phyloP scores from a whole-genome alignment of 176 grass and related monocot species.

The Phragmites australis region DNA sequence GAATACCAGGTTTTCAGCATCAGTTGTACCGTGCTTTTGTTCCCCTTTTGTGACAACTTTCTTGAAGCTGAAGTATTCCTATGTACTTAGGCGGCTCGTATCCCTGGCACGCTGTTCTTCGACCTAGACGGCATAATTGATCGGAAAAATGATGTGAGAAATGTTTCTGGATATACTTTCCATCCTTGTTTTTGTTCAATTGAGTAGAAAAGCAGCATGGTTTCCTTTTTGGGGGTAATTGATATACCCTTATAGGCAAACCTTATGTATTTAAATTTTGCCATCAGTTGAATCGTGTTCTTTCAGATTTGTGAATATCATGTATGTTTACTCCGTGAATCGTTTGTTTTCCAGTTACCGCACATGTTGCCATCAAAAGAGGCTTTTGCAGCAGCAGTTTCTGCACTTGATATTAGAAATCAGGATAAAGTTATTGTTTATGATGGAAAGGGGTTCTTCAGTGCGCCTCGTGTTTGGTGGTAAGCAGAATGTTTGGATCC shows the following conservation, averaged over 20 bases:
- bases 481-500: constrained; percentile 30
- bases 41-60: constrained; percentile 8
- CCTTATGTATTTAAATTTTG: neutral
- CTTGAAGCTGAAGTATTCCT: constrained; percentile 33
- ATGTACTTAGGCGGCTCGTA: constrained; percentile 64
- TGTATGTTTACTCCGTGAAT: neutral
- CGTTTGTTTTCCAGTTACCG: constrained; percentile 57
- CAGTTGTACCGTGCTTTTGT: neutral
- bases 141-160: constrained; percentile 65
- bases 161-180: constrained; percentile 9
- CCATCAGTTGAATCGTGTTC: neutral
- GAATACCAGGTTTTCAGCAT: constrained; percentile 73
- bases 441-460: constrained; percentile 85
- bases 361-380: constrained; percentile 90
- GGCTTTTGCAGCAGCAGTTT: constrained; percentile 75
- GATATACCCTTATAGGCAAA: neutral
- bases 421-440: constrained; percentile 80
- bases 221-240: neutral
- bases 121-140: constrained; percentile 78
- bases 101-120: constrained; percentile 82
- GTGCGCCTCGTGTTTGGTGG: constrained; percentile 94
- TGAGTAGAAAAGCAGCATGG: neutral
- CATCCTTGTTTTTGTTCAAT: constrained; percentile 3
- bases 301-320: too few relatives aligned
- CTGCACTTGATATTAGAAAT: constrained; percentile 69